Percentiles rank a stretch among this genome's conserved stretches.
Conservation (phyloP, 2,329 filamentous ascomycete genomes). For the Fusarium begoniae region DNA sequence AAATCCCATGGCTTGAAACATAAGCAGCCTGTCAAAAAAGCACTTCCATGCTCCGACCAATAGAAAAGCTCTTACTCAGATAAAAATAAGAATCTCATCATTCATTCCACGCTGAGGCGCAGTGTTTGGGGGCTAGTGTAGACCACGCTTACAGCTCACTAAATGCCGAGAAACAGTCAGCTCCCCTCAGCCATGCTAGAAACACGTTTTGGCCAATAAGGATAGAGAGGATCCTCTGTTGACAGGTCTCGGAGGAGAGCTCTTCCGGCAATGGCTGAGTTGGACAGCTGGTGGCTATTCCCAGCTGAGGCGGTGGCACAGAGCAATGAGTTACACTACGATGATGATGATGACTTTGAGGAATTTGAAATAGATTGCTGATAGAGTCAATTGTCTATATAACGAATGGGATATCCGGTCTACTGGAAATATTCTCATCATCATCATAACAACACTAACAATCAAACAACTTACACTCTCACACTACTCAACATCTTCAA, state of each 20-base stretch:
- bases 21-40: not conserved
- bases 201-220: not conserved
- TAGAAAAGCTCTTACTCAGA: not conserved
- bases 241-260: constrained; percentile 7
- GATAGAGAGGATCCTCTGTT: not conserved
- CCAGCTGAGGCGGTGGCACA: constrained; percentile 16
- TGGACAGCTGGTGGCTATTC: constrained; percentile 26
- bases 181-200: constrained; percentile 16
- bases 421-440: constrained; percentile 21
- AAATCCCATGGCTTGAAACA: not conserved
- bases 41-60: not conserved
- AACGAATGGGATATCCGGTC: constrained; percentile 21
- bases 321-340: not conserved
- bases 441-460: constrained; percentile 17
- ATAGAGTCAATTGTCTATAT: constrained; percentile 27
- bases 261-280: constrained; percentile 24
- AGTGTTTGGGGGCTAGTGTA: constrained; percentile 26
- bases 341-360: not conserved
- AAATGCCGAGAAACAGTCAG: constrained; percentile 22
- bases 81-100: constrained; percentile 16
- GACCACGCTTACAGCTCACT: constrained; percentile 22
- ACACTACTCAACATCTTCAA: not conserved
- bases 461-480: not conserved
- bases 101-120: constrained; percentile 12
- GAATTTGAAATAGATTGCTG: not conserved